Evolutionary conservation across 176 grass and related monocot genomes (phyloP), one percentile per base, ranked within the genome.

Genomic region (Eremochloa ophiuroides): DNA sequence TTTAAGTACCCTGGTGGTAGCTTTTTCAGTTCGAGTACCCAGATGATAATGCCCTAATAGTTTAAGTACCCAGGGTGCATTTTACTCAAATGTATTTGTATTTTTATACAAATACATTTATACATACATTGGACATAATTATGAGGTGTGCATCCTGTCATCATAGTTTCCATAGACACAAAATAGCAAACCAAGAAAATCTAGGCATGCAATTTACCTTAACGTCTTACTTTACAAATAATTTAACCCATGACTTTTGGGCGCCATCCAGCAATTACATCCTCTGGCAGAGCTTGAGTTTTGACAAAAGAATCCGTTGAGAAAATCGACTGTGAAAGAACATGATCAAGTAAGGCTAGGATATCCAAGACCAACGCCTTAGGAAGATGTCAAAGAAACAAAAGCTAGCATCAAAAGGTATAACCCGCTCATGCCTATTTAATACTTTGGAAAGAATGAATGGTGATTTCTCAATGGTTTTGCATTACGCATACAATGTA

Each of bases 211-310:
- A 35, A 35, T 71, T 71, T 71, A 89, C 85, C 66, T 79, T 25
- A 69, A 78, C 28, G 10, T 39, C 68, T 60, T 79, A 70, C 86
- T 81, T 88, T 74, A 65, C 65, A 35, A 43, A 77, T 71, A 16
- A 80, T 53, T 88, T 91, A 95, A 84, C 43, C 88, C 64, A 90
- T 86, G 23, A 98, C 93, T 93, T 98, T 95, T 41, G 93, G 87
- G 29, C 93, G 85, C 96, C 96, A 98, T 79, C 96, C 96, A 83
- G 82, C 93, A 88, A 98, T 91, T 22, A 95, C 90, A 82, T 98
- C 96, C 75, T 95, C 90, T 76, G 66, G 64, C 48, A 95, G 74
- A 79, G 84, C 90, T 79, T 64, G 79, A 87, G 93, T 99, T 35
- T 91, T 95, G 66, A 88, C 83, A 84, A 99, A 99, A 74, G 96